Evolutionary conservation across 2,329 filamentous ascomycete species (phyloP).

Genomic region (Bipolaris cookei): DNA sequence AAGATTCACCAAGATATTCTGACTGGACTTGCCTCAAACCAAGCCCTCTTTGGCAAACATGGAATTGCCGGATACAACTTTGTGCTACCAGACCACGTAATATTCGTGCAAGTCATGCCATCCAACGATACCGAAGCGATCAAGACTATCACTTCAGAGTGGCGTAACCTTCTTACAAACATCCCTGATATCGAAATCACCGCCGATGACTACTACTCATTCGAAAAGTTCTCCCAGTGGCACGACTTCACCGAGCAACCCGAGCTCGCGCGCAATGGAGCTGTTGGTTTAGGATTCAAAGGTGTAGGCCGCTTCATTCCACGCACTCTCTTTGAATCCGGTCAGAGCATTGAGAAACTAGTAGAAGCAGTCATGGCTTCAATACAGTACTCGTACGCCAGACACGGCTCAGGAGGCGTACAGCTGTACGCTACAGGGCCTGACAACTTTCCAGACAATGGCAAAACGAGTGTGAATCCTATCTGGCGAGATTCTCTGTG

Average conservation of each 20-base stretch:
- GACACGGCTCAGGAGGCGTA: slow-evolving; percentile 35
- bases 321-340: slow-evolving; percentile 33
- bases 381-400: slow-evolving; percentile 42
- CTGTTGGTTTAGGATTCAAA: slow-evolving; percentile 43
- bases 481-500: slow-evolving; percentile 44
- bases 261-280: slow-evolving; percentile 42
- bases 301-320: slow-evolving; percentile 46
- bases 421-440: slow-evolving; percentile 48
- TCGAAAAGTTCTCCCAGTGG: slow-evolving; percentile 42
- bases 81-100: slow-evolving; percentile 38
- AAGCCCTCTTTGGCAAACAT: slow-evolving; percentile 36
- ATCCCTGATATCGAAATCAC: slow-evolving; percentile 44
- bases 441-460: slow-evolving; percentile 39
- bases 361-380: slow-evolving; percentile 41
- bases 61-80: slow-evolving; percentile 49
- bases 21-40: slow-evolving; percentile 40
- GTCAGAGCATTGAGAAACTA: slow-evolving; percentile 29
- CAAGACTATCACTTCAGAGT: slow-evolving; percentile 37
- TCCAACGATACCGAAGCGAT: slow-evolving; percentile 34
- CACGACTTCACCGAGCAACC: slow-evolving; percentile 39
- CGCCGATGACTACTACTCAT: slow-evolving; percentile 42
- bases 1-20: slow-evolving; percentile 42
- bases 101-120: slow-evolving; percentile 43
- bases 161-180: slow-evolving; percentile 38
- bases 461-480: slow-evolving; percentile 41